Percentiles rank a stretch among this genome's conserved stretches.
Evolutionary conservation across 495 filamentous ascomycete genomes (phyloP).

Genomic region (Tetracladium marchalianum): DNA sequence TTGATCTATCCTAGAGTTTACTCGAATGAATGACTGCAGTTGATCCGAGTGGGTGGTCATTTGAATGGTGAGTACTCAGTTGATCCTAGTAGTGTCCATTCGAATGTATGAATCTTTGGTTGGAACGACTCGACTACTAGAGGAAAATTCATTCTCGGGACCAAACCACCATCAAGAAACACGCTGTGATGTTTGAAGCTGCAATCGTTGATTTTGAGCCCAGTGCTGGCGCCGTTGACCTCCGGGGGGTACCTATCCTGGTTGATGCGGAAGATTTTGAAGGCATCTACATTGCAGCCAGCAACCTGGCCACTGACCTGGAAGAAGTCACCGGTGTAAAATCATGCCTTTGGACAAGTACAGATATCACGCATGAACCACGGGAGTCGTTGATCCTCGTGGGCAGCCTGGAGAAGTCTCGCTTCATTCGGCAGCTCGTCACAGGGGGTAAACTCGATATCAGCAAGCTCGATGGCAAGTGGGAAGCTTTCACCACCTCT

Average conservation of each 20-base stretch:
- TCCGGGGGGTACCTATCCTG: neutral
- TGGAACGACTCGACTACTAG: too few relatives aligned
- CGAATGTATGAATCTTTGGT: too few relatives aligned
- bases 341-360: constrained; percentile 39
- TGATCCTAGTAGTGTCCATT: too few relatives aligned
- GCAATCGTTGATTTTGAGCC: too few relatives aligned
- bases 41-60: too few relatives aligned
- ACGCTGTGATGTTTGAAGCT: too few relatives aligned
- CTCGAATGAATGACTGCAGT: too few relatives aligned
- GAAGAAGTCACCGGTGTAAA: constrained; percentile 52
- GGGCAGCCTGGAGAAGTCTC: constrained; percentile 54
- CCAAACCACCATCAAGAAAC: too few relatives aligned
- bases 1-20: too few relatives aligned
- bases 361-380: constrained; percentile 2
- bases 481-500: constrained; percentile 57
- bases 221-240: too few relatives aligned
- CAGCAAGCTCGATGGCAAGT: constrained; percentile 46
- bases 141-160: too few relatives aligned
- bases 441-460: constrained; percentile 44
- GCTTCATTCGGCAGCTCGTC: constrained; percentile 45
- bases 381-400: constrained; percentile 46
- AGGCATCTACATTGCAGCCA: constrained; percentile 31
- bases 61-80: too few relatives aligned
- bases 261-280: constrained; percentile 4
- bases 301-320: constrained; percentile 57